Evolutionary conservation across 2,329 filamentous ascomycete genomes (phyloP).

Genomic region (Trichoderma aggressivum): DNA sequence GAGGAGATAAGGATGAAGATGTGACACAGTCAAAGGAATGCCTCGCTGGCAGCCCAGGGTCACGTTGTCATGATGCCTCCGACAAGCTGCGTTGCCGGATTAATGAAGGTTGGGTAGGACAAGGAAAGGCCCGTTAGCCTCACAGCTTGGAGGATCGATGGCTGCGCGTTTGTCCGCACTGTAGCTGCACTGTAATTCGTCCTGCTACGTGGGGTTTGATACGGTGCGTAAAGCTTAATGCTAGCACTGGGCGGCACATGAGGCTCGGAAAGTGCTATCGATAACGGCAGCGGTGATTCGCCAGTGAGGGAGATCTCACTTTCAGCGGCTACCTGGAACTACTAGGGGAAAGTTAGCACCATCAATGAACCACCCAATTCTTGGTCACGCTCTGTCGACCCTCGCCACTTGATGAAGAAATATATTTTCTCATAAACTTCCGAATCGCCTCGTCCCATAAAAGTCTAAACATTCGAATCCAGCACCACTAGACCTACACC

Average conservation of each 20-base stretch:
- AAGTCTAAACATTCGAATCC: background rate
- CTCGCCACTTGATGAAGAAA: background rate
- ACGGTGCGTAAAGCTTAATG: background rate
- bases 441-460: background rate
- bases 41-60: constrained; percentile 17
- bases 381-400: background rate
- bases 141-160: constrained; percentile 1
- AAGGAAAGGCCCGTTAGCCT: constrained; percentile 11
- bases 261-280: constrained; percentile 18
- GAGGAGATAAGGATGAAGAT: background rate
- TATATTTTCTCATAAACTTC: background rate
- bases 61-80: constrained; percentile 18
- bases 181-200: background rate
- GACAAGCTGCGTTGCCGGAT: constrained; percentile 11
- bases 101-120: constrained; percentile 12
- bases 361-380: background rate
- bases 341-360: background rate
- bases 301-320: background rate
- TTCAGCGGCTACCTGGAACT: background rate
- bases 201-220: background rate
- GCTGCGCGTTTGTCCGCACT: constrained; percentile 17
- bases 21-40: constrained; percentile 13
- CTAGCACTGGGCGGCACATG: constrained; percentile 18
- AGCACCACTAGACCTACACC: background rate
- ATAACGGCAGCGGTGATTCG: constrained; percentile 1